Base-by-base conservation (phyloP, 2,329 filamentous ascomycete species). In the Cylindrodendrum hubeiense region DNA sequence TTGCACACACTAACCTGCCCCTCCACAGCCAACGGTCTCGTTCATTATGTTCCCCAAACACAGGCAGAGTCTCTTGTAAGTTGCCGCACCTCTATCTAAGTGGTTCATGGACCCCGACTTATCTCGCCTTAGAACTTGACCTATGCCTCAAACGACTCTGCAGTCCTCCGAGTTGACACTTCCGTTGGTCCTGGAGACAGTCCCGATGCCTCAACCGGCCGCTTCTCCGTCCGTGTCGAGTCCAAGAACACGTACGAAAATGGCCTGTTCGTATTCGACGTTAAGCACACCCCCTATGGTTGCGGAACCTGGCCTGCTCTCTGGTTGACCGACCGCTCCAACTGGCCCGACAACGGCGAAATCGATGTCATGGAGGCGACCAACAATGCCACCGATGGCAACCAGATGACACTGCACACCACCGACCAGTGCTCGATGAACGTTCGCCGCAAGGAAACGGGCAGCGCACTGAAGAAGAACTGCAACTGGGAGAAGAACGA, bases 261-360 rank as follows among this genome's bases (percentile, higher is more conserved):
- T n/a, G 90, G 89, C 0, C 85, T 91, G n/a, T 91, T 91, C 78
- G 80, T 91, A 71, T 91, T 91, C 71, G 89, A 91, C 73, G 82
- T 91, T 68, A 82, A 85, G 65, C 89, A 91, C 77, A 87, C 86
- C 0, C 90, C 89, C 0, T 87, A 83, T 71, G 89, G 88, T 44
- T 91, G 89, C 72, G 88, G 84, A 4, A 88, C 85, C 22, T 92
- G 88, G 90, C 88, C 89, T 2, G 85, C 90, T 0, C 82, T 93
- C 12, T 92, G 90, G 90, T 81, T 92, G 7, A 82, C 84, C 0
- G 90, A 92, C 74, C 79, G 83, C 1, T 78, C 75, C 69, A 85
- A 89, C 78, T 90, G 90, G 90, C 90, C 90, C 4, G 70, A 75
- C 5, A 83, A 91, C 67, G 90, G 90, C 63, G 90, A 92, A 76